phyloP scores from a whole-genome alignment of 352 stramenopile genomes.

The Phytophthora fragariaefolia region DNA sequence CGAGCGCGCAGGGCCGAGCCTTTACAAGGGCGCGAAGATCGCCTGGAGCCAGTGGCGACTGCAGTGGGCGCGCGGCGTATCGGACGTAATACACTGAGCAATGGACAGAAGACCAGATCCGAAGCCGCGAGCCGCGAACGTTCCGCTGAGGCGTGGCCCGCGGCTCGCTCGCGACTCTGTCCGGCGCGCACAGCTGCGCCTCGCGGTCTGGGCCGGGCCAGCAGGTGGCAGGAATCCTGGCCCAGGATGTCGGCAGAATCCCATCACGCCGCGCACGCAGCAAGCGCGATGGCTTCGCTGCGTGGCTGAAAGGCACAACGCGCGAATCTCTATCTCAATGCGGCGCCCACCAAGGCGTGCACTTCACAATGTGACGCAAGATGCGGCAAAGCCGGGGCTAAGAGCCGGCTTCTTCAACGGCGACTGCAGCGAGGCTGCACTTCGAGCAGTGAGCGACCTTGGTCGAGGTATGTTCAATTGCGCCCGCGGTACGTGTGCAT shows the following conservation, averaged over 20 bases:
- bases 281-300: slow-evolving; percentile 29
- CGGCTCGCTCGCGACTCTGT: slow-evolving; percentile 13
- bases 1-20: slow-evolving; percentile 9
- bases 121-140: slow-evolving; percentile 16
- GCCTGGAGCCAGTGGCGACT: slow-evolving; percentile 18
- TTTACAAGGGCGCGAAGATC: slow-evolving; percentile 30
- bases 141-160: neutral
- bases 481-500: no score
- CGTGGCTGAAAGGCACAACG: neutral
- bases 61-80: no score
- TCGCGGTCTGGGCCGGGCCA: slow-evolving; percentile 23
- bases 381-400: slow-evolving; percentile 12
- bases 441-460: no score
- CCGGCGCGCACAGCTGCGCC: slow-evolving; percentile 11
- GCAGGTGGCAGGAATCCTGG: no score
- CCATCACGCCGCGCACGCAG: slow-evolving; percentile 7
- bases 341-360: slow-evolving; percentile 22
- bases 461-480: neutral
- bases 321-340: slow-evolving; percentile 15
- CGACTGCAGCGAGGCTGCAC: no score
- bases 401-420: slow-evolving; percentile 27
- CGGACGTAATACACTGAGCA: no score
- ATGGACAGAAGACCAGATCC: slow-evolving; percentile 26
- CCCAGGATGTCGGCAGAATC: slow-evolving; percentile 5
- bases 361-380: slow-evolving; percentile 33